Evolutionary conservation across 306 rosid genomes (phyloP), one percentile per base, ranked within the genome.

Genomic region (Albizia julibrissin): DNA sequence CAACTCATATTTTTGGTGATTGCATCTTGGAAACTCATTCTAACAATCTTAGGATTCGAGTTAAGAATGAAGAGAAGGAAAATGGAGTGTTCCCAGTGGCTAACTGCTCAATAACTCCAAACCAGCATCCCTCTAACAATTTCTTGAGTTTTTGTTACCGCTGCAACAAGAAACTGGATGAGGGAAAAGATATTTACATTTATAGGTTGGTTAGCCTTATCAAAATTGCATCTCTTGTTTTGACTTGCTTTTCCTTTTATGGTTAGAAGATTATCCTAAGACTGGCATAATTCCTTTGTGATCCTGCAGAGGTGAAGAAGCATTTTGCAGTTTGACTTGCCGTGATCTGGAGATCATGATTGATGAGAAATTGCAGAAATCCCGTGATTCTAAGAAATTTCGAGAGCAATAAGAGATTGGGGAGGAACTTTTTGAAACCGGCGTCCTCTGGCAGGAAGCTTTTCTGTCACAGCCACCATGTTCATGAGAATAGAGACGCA

Each of bases 241-340:
- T 43, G 59, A 78, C 22, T 42, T 39, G 26, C 31, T 62, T 62
- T 69, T 76, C 71, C 33, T 58, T 70, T 69, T 49, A 40, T 76
- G 16, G 42, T 37, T 73, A 64, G 24, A 64, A 59, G 14, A 72
- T 66, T 10, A 34, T 66, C 80, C 31, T 18, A 43, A 80, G 75
- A 68, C 39, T 67, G 42, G 65, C 62, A 67, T 82, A 75, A 58
- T 75, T 79, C 79, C 9, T 76, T 82, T 78, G 42, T 54, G 76
- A 47, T 84, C 7, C 52, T 84, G 89, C 91, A 94, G 98, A 87
- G 98, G 98, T 50, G 98, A 94, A 84, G 84, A 90, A 80, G 88
- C 97, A 73, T 94, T 94, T 84, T 94, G 98, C 94, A 94, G 97
- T 84, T 78, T 84, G 66, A 84, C 74, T 66, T 94, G 98, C 87